Base-by-base conservation (phyloP, 2,329 filamentous ascomycete genomes). In the Cadophora sp. region DNA sequence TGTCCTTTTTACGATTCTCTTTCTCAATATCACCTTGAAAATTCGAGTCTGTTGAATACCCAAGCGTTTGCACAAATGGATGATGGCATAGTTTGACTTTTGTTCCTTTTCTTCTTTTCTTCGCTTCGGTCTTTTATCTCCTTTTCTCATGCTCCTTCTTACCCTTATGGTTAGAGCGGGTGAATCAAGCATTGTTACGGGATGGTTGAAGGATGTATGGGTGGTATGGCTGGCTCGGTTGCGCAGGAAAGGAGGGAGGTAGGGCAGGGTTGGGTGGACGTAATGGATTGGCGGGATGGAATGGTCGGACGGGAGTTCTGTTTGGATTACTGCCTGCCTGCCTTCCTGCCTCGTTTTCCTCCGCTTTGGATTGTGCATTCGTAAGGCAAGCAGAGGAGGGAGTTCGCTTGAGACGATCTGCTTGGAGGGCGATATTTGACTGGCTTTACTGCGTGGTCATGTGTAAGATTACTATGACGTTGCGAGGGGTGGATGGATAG, bases 41-140 rank as follows among this genome's bases (percentile, higher is more conserved):
- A 56, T 43, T 37, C 40, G 50, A 64, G 59, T 62, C 66, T 71
- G 65, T 69, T 68, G 63, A 71, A 71, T 71, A 71, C 69, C 69
- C 69, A 24, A 71, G 69, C 69, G 69, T 69, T 69, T 69, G 64
- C 65, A 69, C 62, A 62, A 61, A 64, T 64, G 50, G 27, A 67
- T 66, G 53, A 53, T 55, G 64, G 64, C 64, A 65, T 62, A 60
- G 22, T 64, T 61, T 56, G 64, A 53, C 58, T 61, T 61, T 61
- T 27, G n/a, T 11, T 53, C 14, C 46, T 61, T 50, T 50, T 46
- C 27, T 60, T 56, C 43, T 37, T 51, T 37, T 27, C 53, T 59
- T 43, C 22, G 34, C 37, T 50, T 64, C 43, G 9, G 27, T 50
- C 56, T 46, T 59, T 51, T 50, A 48, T 40, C 58, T 59, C 43